Conservation (phyloP, 2,329 filamentous ascomycete species). For the Hortaea sp. region DNA sequence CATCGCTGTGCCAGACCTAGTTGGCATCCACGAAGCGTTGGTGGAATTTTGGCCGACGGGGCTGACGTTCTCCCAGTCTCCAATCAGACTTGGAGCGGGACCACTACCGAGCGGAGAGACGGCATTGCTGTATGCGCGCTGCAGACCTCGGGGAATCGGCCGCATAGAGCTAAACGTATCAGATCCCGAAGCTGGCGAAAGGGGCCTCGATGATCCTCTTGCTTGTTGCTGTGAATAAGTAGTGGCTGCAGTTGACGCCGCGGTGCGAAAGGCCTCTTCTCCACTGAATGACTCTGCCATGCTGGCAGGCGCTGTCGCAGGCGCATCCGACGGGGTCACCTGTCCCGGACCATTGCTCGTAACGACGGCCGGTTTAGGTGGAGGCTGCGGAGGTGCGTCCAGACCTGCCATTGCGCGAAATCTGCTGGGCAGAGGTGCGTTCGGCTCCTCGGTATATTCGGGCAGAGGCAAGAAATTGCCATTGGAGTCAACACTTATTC, state of each 20-base stretch:
- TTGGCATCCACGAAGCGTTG: slow-evolving; percentile 2
- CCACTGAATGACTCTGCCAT: slow-evolving; percentile 15
- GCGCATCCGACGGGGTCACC: neutral
- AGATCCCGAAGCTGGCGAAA: neutral
- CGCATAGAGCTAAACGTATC: slow-evolving; percentile 8
- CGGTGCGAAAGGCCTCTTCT: slow-evolving; percentile 15
- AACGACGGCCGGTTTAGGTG: slow-evolving; percentile 5
- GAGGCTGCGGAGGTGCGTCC: slow-evolving; percentile 16
- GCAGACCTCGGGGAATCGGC: slow-evolving; percentile 18
- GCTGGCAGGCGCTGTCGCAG: slow-evolving; percentile 3
- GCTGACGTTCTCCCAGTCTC: slow-evolving; percentile 20
- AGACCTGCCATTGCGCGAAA: slow-evolving; percentile 28
- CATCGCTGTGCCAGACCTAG: slow-evolving; percentile 2
- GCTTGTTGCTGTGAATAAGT: neutral
- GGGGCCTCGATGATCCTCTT: neutral
- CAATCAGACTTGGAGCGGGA: slow-evolving; percentile 13
- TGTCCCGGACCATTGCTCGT: neutral
- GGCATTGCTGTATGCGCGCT: slow-evolving; percentile 23
- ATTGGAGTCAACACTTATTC: slow-evolving; percentile 49
- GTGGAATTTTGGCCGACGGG: slow-evolving; percentile 8
- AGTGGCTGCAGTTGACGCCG: slow-evolving; percentile 4
- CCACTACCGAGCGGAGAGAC: slow-evolving; percentile 12
- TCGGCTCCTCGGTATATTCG: slow-evolving; percentile 57
- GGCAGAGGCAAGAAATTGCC: slow-evolving; percentile 77
- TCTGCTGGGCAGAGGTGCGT: slow-evolving; percentile 27